Conservation (phyloP, 352 stramenopile species). For the Phytopythium ostracodes region DNA sequence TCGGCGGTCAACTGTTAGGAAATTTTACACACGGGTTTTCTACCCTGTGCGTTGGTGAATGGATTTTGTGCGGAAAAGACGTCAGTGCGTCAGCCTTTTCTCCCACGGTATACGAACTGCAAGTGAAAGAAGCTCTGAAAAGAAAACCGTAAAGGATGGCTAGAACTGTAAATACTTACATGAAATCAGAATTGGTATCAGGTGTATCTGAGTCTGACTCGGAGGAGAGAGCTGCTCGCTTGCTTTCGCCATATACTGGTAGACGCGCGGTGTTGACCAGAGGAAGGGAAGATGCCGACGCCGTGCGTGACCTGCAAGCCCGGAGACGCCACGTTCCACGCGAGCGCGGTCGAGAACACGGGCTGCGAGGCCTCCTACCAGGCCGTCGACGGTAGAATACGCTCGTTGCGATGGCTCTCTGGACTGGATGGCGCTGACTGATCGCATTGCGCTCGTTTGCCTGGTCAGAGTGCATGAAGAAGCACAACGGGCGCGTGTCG, state of each 20-base stretch:
- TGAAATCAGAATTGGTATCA: neutral
- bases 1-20: no score
- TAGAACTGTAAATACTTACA: neutral
- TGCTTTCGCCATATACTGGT: neutral
- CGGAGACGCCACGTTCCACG: constrained; percentile 59
- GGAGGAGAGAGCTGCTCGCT: neutral
- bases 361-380: constrained; percentile 65
- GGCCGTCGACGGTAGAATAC: constrained; percentile 46
- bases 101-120: neutral
- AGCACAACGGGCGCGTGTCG: constrained; percentile 67
- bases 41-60: no score
- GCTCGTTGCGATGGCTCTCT: neutral
- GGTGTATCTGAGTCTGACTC: neutral
- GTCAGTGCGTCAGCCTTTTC: constrained; percentile 5
- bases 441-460: neutral
- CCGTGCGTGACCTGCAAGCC: constrained; percentile 72
- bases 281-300: constrained; percentile 33
- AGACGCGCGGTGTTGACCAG: neutral
- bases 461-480: constrained; percentile 75
- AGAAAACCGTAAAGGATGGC: neutral
- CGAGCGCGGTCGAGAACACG: constrained; percentile 61
- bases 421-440: neutral
- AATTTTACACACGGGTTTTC: no score
- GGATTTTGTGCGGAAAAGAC: constrained; percentile 1
- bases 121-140: neutral